These are phyloP conservation scores for Diversispora eburnea DNA, from an alignment of 192 early-diverging fungal genomes.

Conservation along the genomic window DNA sequence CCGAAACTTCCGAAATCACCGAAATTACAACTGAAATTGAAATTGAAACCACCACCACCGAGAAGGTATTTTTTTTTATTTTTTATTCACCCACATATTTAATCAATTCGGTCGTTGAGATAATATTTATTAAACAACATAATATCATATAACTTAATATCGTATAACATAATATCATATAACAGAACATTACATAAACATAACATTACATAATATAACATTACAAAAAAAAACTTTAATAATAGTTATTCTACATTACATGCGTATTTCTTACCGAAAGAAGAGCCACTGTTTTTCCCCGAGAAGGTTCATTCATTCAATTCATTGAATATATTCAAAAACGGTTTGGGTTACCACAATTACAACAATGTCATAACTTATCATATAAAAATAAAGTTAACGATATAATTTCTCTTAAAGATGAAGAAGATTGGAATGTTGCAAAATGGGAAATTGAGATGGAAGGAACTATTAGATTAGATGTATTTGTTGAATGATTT, in stretches of 20 bases:
- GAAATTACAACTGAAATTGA: no score
- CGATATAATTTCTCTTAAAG: background rate
- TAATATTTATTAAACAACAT: no score
- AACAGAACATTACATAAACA: background rate
- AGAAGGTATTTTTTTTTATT: no score
- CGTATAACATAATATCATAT: no score
- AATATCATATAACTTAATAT: no score
- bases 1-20: no score
- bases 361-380: background rate
- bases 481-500: background rate
- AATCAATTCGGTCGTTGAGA: no score
- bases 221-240: background rate
- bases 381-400: background rate
- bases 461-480: background rate
- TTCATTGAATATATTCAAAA: background rate
- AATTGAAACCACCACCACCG: no score
- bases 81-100: no score
- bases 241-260: background rate
- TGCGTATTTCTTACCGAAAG: background rate
- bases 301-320: background rate
- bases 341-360: background rate
- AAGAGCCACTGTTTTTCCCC: background rate
- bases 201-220: background rate
- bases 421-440: conserved; percentile 10
- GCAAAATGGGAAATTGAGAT: conserved; percentile 1